A percentile compares a stretch with the other conserved stretches of the same genome.
Evolutionary conservation across 148 eudicot species (phyloP).

Genomic region (Rhododendron ovatum): DNA sequence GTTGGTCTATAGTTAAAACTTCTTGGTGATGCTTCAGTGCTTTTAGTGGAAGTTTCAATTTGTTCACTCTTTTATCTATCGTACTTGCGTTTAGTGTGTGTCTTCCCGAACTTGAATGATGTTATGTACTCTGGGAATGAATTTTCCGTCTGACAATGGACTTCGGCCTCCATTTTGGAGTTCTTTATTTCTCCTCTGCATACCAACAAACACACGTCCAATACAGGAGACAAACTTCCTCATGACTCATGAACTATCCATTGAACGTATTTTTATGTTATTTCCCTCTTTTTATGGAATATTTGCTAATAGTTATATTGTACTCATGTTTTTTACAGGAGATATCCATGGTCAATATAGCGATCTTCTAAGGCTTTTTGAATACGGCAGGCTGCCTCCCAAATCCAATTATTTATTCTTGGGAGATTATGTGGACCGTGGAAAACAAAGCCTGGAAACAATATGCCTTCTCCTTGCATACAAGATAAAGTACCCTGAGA

Average conservation of each 20-base stretch:
- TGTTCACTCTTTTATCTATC: neutral
- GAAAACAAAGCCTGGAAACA: slow-evolving; percentile 51
- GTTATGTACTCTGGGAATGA: neutral
- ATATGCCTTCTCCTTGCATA: slow-evolving; percentile 50
- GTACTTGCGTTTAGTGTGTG: neutral
- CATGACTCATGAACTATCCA: neutral
- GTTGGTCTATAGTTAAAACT: neutral
- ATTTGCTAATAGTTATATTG: neutral
- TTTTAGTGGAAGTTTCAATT: neutral
- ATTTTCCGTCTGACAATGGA: neutral
- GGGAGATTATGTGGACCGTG: slow-evolving; percentile 55
- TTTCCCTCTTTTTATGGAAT: neutral
- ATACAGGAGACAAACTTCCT: slow-evolving; percentile 2
- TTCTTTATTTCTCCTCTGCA: neutral
- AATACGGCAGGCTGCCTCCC: slow-evolving; percentile 48
- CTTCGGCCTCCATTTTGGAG: neutral
- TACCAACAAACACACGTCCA: neutral
- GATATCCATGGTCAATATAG: slow-evolving; percentile 54
- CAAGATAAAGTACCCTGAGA: slow-evolving; percentile 44
- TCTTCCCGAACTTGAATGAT: neutral
- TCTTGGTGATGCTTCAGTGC: neutral
- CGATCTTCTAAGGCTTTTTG: slow-evolving; percentile 50
- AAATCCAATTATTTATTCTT: slow-evolving; percentile 43
- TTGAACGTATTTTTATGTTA: neutral
- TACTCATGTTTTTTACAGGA: slow-evolving; percentile 16